Evolutionary conservation across 371 early-diverging fungal genomes (phyloP), one percentile per base, ranked within the genome.

Genomic region (Mucor velutinosus): DNA sequence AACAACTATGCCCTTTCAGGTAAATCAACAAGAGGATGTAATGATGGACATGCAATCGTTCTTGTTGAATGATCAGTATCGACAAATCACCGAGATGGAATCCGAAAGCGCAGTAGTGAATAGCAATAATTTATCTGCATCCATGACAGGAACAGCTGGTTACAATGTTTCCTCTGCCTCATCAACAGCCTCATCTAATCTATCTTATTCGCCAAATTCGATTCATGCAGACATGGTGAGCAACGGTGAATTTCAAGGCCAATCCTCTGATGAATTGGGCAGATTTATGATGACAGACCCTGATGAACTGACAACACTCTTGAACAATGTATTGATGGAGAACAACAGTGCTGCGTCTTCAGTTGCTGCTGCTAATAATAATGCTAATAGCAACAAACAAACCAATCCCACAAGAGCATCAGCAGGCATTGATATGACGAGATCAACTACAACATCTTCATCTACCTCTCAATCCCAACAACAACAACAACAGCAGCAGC

Each of bases 151-250:
- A 37, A 14, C 37, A 43, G n/a, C 41, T 60, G n/a, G 7, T 43
- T 43, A 21, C 10, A 43, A 39, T 41, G 27, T 43, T 0, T 93
- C 94, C 15, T 90, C 61, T 29, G 62, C 47, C 12, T 58, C 65
- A 6, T 41, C 58, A 8, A 29, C 58, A 6, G n/a, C 66, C 23
- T 35, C 53, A 10, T 58, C 23, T 8, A 47, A 58, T 41, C 14
- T 37, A 37, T 56, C 39, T 3, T 35, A 29, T 23, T 57, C 64
- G 10, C 55, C 64, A 11, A 55, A 56, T 32, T 65, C 65, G 17
- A 33, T 43, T 39, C 15, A 39, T 43, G 29, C 32, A 27, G 45
- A 60, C 2, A 43, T 21, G 21, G 25, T 41, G 15, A 45, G 43
- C 27, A n/a, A 25, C 12, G 37, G 41, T 12, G 25, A 27, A 15